These are phyloP conservation scores for Umbelopsis sp. DNA, from an alignment of 192 early-diverging fungal genomes.

Conservation along the genomic window DNA sequence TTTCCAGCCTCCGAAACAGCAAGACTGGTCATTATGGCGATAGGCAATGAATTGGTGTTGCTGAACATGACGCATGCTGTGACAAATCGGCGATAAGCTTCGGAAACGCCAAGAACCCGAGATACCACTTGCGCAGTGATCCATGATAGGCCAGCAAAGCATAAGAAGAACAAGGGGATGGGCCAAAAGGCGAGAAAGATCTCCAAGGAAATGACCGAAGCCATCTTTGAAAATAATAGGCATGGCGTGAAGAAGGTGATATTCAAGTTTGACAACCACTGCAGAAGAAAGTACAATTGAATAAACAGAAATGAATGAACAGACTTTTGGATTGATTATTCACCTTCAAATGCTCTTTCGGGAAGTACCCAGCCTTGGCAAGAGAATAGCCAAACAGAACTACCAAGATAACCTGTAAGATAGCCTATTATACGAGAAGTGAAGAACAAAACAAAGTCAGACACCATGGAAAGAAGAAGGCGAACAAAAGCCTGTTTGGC, in stretches of 20 bases:
- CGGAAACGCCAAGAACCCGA: conserved; percentile 44
- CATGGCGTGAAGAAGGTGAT: conserved; percentile 76
- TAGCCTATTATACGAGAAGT: conserved; percentile 23
- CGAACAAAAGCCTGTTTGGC: neutral
- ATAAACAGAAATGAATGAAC: neutral
- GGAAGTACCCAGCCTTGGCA: conserved; percentile 34
- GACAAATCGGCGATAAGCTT: conserved; percentile 62
- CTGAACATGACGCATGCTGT: conserved; percentile 67
- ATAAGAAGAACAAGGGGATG: conserved; percentile 56
- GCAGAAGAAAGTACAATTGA: neutral
- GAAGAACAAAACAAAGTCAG: neutral
- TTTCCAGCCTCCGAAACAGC: conserved; percentile 54
- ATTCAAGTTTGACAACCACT: conserved; percentile 64
- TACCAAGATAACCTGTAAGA: conserved; percentile 39
- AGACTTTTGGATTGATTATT: neutral
- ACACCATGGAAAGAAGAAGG: neutral
- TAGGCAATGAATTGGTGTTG: conserved; percentile 76
- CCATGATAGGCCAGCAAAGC: conserved; percentile 41
- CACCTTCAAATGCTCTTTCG: conserved; percentile 38
- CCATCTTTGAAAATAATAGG: conserved; percentile 75
- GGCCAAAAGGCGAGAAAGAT: conserved; percentile 74
- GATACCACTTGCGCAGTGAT: conserved; percentile 42
- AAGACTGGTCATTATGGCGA: conserved; percentile 67
- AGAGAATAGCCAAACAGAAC: conserved; percentile 36
- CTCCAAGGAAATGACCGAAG: conserved; percentile 62